Evolutionary conservation across 2,329 filamentous ascomycete species (phyloP), one percentile per base, ranked within the genome.

Genomic region (Remersonia thermophila): DNA sequence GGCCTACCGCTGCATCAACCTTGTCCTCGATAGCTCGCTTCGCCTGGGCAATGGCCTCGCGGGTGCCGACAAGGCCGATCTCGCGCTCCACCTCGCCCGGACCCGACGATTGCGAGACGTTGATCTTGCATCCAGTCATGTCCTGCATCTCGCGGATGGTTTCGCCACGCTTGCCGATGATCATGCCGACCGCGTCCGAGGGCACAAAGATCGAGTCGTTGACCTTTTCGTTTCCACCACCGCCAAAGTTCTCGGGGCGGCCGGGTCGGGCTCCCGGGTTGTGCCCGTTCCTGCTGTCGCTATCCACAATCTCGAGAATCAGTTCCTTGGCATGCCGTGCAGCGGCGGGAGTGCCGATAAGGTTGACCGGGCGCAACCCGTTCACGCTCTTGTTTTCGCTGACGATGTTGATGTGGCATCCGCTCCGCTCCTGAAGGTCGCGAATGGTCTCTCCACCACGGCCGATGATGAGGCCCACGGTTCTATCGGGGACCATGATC

Each of bases 371-470:
- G 34, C 86, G 77, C 43, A 93, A 67, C 30, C 86, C 86, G 53
- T 93, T 93, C 47, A 93, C 73, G 54, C 84, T 93, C 68, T 93
- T 93, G 47, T 84, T 84, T 61, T 94, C 86, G 50, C 83, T 83
- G 28, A 93, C 83, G 52, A 94, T 94, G 58, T 94, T 94, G 56
- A 94, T 85, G 57, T 94, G 87, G 56, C 86, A 94, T n/a, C 83
- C 83, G 50, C 83, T 91, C 43, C 83, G 73, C 57, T 94, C 86
- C 60, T 94, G 87, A 16, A 94, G 67, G 55, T 94, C 86, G 52
- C 85, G 79, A 51, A 94, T 94, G 1, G 86, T 94, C 61, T 94
- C 86, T 40, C 86, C 86, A 28, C 84, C 84, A 47, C 86, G 81
- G n/a, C 86, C 86, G 53, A 94, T 94, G 49, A 94, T 94, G 31